Evolutionary conservation across 192 early-diverging fungal genomes (phyloP), one percentile per base, ranked within the genome.

Genomic region (Coemansia sp.): DNA sequence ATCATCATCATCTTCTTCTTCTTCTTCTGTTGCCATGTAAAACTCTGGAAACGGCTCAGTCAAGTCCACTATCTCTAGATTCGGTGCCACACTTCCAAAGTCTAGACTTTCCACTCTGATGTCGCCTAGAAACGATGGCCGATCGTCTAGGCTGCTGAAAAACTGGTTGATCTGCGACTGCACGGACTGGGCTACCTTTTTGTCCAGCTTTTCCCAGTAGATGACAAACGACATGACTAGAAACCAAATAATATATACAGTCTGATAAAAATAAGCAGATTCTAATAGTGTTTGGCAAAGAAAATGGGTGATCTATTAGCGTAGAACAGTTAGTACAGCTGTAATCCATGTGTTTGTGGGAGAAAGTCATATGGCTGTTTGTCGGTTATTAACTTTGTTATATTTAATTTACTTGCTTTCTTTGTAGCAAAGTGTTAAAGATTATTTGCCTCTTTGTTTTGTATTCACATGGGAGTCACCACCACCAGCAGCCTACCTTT

Each of bases 31-130:
- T 6, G 85, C 80, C 19, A 87, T 51, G 66, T 93, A 93, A 75
- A 91, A 91, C 76, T 92, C 92, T 40, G 88, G 85, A 55, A 89
- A 89, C 0, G 90, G 90, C 64, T 92, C 90, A 3, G 89, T 90
- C 40, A 93, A 77, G 40, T 92, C 86, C 2, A 85, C 79, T 12
- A 93, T 90, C 65, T 90, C 90, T 19, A 93, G 66, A 19, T 85
- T 56, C 1, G 92, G 90, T 10, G 89, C 83, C n/a, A 87, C 83
- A 15, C 83, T 86, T 39, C 92, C 92, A 68, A 90, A 92, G 43
- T 85, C 84, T 65, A 92, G 85, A 2, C 77, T 76, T 13, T 89
- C 86, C 7, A 93, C 87, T 21, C 78, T 80, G 21, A 93, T 80
- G 22, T 90, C 85, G 12, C 92, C 92, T 45, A 92, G 88, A 65